Evolutionary conservation across 1,139 yeast genomes (phyloP), one percentile per base, ranked within the genome.

Genomic region (Lodderomyces metapsilosis): DNA sequence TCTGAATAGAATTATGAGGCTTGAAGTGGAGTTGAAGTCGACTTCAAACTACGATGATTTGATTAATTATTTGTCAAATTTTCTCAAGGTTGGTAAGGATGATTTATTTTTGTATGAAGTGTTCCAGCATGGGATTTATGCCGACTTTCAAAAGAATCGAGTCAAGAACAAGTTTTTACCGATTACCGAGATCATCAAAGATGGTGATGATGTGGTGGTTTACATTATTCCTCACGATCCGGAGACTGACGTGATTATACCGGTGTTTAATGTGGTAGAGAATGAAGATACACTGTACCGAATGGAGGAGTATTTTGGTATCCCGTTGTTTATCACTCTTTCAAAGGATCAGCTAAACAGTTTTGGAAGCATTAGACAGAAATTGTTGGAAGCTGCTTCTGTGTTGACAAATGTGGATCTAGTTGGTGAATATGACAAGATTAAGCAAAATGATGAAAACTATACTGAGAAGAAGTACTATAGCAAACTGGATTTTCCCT

Each of bases 21-120:
- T 85, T 15, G 89, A 84, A 50, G 88, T 89, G 4, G 96, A 88
- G 53, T 65, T 92, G 43, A 70, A 74, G 28, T 84, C 83, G 49
- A 75, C 80, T 1, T 73, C 91, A 0, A 78, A 85, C 1, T 83
- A 82, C 47, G 74, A 69, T 15, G 88, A 85, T 38, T 68, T 91
- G 47, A 74, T 86, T 44, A 58, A 60, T 5, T 85, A 85, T 51
- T 67, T 91, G 41, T 71, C 84, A 1, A 62, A 68, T 5, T 76
- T 80, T 43, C 61, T 83, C 10, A 54, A 63, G 5, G 68, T 80
- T 17, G 68, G 77, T 12, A 50, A 62, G 3, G 50, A 62, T 1
- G 62, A 73, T 35, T 59, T 91, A 38, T 71, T 82, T 44, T 77
- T 86, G 2, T 80, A 80, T 45, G 97, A 92, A 53, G 66, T 88